Evolutionary conservation across 108 stramenopile species (phyloP), one percentile per base, ranked within the genome.

Genomic region (Pseudonitzschia delicatissima): DNA sequence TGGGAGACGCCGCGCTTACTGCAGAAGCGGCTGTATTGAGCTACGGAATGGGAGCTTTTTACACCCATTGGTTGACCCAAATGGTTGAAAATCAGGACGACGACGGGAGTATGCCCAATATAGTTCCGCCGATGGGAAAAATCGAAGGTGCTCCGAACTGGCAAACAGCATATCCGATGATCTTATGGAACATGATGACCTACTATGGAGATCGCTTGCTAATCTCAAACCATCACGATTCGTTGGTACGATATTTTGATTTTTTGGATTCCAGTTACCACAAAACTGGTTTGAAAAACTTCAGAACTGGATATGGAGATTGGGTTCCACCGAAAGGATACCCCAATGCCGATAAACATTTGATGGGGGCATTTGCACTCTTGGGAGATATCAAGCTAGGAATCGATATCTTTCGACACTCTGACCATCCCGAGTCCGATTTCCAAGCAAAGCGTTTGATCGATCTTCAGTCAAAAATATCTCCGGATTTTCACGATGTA

Each of bases 41-140:
- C 40, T 73, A 66, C 39, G 72, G 55, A 11, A 67, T 73, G 72
- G 72, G 64, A 8, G 72, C 72, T 15, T 66, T 66, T 31, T 67
- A 67, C 25, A 47, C 65, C 4, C 64, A 58, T 21, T 73, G 64
- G 55, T 25, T 73, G 57, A 17, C 6, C 5, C 64, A 73, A 36
- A 73, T 73, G 31, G 36, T 57, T 5, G 72, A 73, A n/a, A 42
- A 65, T 44, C 72, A 73, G 25, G 32, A 45, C 36, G 66, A 53
- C 2, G 57, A 57, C 12, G 72, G 72, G 1, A 39, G 35, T 17
- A 52, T 68, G 36, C 67, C 67, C 32, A 60, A 68, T 44, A 57
- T 68, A 42, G 67, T 68, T n/a, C 67, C 67, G 11, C 55, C 67
- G 0, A 18, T 59, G 57, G 47, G 47, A 5, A 40, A 23, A 42